Evolutionary conservation across 805 yeast species (phyloP).

Genomic region (Komagataella phaffii): DNA sequence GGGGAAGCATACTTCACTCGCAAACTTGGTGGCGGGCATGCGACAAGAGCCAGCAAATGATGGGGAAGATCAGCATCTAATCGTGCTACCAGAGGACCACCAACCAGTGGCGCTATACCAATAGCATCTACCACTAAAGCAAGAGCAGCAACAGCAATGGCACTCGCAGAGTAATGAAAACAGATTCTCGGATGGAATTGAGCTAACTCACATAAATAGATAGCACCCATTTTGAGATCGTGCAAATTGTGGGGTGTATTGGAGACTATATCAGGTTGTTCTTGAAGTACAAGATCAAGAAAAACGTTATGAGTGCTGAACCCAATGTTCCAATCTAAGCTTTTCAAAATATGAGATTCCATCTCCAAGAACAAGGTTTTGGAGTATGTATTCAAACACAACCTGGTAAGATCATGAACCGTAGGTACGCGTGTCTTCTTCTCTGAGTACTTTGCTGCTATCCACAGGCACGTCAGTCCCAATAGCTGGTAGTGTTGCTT

Average conservation of each 20-base stretch:
- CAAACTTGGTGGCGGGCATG: neutral
- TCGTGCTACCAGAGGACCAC: neutral
- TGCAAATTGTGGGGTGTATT: constrained; percentile 19
- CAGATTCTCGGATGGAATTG: constrained; percentile 49
- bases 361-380: constrained; percentile 45
- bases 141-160: constrained; percentile 38
- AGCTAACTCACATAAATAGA: constrained; percentile 52
- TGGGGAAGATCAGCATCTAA: neutral
- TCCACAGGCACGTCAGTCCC: constrained; percentile 32
- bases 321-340: constrained; percentile 51
- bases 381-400: constrained; percentile 46
- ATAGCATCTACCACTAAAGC: neutral
- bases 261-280: constrained; percentile 1
- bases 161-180: constrained; percentile 30
- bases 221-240: constrained; percentile 40
- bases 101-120: neutral
- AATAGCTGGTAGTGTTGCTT: constrained; percentile 22
- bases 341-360: constrained; percentile 54
- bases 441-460: constrained; percentile 30
- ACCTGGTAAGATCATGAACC: constrained; percentile 33
- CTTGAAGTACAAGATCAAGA: constrained; percentile 36
- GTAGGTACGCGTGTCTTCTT: constrained; percentile 45
- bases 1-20: neutral
- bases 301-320: constrained; percentile 52
- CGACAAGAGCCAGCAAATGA: neutral